These are phyloP conservation scores for Fusarium begoniae DNA, from an alignment of 2,329 filamentous ascomycete species.

Conservation along the genomic window DNA sequence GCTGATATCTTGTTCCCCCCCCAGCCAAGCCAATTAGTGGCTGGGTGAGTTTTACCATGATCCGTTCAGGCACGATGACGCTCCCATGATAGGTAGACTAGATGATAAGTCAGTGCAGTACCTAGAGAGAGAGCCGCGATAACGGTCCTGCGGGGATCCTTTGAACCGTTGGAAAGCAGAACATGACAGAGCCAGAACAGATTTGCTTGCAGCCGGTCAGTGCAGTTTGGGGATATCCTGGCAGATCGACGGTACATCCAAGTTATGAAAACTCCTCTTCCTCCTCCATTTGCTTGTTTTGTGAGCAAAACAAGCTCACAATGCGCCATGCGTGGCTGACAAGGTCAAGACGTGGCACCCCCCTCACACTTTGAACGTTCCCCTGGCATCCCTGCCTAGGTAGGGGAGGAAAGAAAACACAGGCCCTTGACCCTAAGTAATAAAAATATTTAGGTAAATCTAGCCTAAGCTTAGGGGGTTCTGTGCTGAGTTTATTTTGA, in stretches of 20 bases:
- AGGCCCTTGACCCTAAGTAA: too few species aligned
- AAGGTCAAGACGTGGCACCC: slow-evolving; percentile 20
- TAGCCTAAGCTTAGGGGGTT: too few species aligned
- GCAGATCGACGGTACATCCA: slow-evolving; percentile 35
- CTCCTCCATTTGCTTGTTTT: neutral
- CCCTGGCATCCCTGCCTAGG: slow-evolving; percentile 4
- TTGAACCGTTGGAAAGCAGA: neutral
- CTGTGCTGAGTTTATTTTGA: too few species aligned
- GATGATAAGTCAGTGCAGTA: neutral
- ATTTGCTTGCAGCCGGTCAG: slow-evolving; percentile 43
- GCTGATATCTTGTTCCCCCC: slow-evolving; percentile 13
- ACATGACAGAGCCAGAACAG: slow-evolving; percentile 1
- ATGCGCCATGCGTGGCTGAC: slow-evolving; percentile 16
- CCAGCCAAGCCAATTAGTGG: slow-evolving; percentile 3
- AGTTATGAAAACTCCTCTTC: neutral
- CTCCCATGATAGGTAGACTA: slow-evolving; percentile 28
- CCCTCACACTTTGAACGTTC: slow-evolving; percentile 3
- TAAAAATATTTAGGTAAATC: too few species aligned
- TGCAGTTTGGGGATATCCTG: slow-evolving; percentile 17
- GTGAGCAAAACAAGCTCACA: slow-evolving; percentile 3
- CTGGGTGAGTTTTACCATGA: slow-evolving; percentile 4
- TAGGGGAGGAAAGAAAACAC: too few species aligned
- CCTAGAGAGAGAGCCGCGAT: slow-evolving; percentile 15
- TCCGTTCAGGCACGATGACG: slow-evolving; percentile 34
- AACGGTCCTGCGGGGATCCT: slow-evolving; percentile 20